A percentile compares a stretch with the other conserved stretches of the same genome.
phyloP scores from a whole-genome alignment of 768 basidiomycete genomes.

The Trichaptum fuscoviolaceum region DNA sequence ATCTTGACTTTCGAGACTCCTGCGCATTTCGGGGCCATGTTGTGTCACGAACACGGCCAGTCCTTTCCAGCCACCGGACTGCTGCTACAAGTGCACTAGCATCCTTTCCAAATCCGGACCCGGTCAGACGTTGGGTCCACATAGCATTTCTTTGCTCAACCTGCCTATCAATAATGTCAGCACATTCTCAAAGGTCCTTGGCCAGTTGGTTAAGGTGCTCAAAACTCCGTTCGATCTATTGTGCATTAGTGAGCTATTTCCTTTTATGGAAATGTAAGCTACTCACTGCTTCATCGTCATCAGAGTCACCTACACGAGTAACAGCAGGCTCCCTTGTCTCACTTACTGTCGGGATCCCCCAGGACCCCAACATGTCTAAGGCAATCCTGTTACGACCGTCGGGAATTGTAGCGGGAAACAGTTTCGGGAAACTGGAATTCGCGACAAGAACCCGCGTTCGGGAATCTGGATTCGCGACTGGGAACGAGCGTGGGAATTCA shows the following conservation, averaged over 20 bases:
- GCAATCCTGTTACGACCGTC: too few relatives aligned
- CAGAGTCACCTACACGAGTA: slow-evolving; percentile 12
- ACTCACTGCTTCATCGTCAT: slow-evolving; percentile 9
- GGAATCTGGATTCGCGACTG: too few relatives aligned
- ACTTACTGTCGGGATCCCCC: slow-evolving; percentile 60
- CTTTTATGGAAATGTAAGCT: not conserved
- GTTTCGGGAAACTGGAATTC: too few relatives aligned
- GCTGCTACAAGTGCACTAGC: slow-evolving; percentile 16
- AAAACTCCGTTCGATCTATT: not conserved
- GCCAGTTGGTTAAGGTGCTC: not conserved
- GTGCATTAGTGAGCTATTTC: not conserved
- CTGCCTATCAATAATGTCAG: slow-evolving; percentile 7
- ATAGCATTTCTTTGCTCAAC: slow-evolving; percentile 9
- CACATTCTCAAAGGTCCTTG: slow-evolving; percentile 1
- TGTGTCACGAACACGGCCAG: slow-evolving; percentile 13
- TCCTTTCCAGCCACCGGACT: slow-evolving; percentile 15
- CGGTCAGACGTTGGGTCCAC: slow-evolving; percentile 13
- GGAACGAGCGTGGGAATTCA: too few relatives aligned
- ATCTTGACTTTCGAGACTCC: too few relatives aligned
- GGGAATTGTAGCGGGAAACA: too few relatives aligned
- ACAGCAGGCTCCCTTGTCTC: slow-evolving; percentile 10
- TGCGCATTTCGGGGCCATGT: slow-evolving; percentile 15
- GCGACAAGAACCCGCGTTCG: too few relatives aligned
- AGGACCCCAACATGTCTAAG: too few relatives aligned
- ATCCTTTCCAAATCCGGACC: slow-evolving; percentile 13